Evolutionary conservation across 768 basidiomycete genomes (phyloP), one percentile per base, ranked within the genome.

Genomic region (Lyophyllum decastes): DNA sequence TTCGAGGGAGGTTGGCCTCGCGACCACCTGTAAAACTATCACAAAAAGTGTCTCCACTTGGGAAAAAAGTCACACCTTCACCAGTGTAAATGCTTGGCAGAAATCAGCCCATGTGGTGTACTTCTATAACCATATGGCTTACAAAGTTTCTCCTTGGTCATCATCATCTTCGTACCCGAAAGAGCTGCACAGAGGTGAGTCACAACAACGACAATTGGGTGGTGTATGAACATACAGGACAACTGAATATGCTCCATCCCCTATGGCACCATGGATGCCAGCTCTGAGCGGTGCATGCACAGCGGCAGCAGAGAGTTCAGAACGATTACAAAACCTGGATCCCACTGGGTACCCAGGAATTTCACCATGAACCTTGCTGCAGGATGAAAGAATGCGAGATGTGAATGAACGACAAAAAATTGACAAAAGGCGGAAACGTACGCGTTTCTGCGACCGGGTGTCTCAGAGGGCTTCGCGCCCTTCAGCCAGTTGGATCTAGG

Each of bases 111-210:
- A 52, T 34, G 12, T 34, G 25, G 49, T 12, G 9, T 10, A 5
- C n/a, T n/a, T n/a, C n/a, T n/a, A n/a, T n/a, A n/a, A n/a, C n/a
- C n/a, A n/a, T n/a, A n/a, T n/a, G n/a, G 56, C 75, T 4, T 58
- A 78, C 77, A 79, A 75, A 7, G 4, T 69, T 0, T 76, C 69
- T 27, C 78, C 78, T 0, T 43, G 0, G 30, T 79, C 78, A 1
- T 48, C n/a, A 55, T 79, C 73, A 61, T 80, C 78, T 45, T 76
- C 72, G 41, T 79, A 79, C 7, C 76, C 75, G 14, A 63, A 70
- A 35, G 78, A 75, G 17, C 68, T 70, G 27, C 2, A 40, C 1
- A 21, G 10, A 22, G 2, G 0, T 55, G 7, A 48, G 21, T 34
- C 21, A 22, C 2, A 33, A 19, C 24, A 16, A 22, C 25, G n/a